A percentile compares a stretch with the other conserved stretches of the same genome.
Conservation (phyloP, 257 asterid genomes). For the Misopates orontium region DNA sequence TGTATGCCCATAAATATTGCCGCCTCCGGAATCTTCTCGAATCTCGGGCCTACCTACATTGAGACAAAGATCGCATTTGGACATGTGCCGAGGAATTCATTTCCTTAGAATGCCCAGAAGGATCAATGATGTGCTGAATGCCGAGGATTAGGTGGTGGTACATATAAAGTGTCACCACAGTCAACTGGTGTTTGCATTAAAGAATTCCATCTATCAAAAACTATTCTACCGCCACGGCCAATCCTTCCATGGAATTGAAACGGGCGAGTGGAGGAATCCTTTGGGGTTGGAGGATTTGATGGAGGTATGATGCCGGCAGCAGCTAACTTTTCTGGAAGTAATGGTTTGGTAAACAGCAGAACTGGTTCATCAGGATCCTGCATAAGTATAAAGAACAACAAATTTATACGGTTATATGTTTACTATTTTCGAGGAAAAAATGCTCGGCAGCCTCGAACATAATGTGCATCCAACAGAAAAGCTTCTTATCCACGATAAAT, state of each 20-base stretch:
- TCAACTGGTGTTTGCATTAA: conserved; percentile 67
- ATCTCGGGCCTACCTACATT: conserved; percentile 8
- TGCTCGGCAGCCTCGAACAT: neutral
- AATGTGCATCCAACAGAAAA: neutral
- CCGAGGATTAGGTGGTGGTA: conserved; percentile 66
- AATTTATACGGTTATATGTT: conserved; percentile 9
- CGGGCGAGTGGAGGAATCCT: conserved; percentile 43
- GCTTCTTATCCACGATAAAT: conserved; percentile 12
- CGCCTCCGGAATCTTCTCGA: neutral
- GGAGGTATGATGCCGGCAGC: conserved; percentile 87
- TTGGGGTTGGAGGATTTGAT: conserved; percentile 50
- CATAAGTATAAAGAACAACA: conserved; percentile 25
- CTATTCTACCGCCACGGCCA: conserved; percentile 92
- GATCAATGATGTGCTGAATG: conserved; percentile 48
- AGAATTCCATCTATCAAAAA: conserved; percentile 88
- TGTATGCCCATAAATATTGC: neutral
- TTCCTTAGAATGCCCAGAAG: conserved; percentile 10
- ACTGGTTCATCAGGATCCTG: conserved; percentile 85
- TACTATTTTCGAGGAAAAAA: neutral
- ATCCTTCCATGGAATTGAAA: conserved; percentile 66
- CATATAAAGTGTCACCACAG: conserved; percentile 51
- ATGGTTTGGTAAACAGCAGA: conserved; percentile 74
- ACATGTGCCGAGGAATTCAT: neutral
- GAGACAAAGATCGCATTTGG: neutral
- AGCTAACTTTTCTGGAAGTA: conserved; percentile 81